These are phyloP conservation scores for Blastobotrys apis DNA, from an alignment of 1,139 yeast species.

Conservation along the genomic window DNA sequence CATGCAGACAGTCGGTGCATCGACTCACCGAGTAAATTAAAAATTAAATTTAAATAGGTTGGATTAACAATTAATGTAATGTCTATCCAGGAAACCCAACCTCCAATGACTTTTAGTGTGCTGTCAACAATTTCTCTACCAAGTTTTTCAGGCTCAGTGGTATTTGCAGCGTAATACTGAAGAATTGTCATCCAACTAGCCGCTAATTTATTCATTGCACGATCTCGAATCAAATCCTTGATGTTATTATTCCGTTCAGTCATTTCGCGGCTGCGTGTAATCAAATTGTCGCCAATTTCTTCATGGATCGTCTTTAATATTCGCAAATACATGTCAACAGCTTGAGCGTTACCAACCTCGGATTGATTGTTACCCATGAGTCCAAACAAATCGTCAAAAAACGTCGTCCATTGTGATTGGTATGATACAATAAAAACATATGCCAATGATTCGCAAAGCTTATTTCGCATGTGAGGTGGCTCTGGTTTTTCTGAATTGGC, in stretches of 20 bases:
- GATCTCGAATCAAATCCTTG: constrained; percentile 75
- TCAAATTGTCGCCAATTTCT: constrained; percentile 90
- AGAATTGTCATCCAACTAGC: constrained; percentile 66
- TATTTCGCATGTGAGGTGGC: constrained; percentile 68
- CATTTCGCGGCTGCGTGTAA: constrained; percentile 55
- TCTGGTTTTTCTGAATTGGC: constrained; percentile 33
- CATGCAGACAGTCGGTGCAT: constrained; percentile 59
- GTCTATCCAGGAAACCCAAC: constrained; percentile 94
- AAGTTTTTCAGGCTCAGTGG: constrained; percentile 16
- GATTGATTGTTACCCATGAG: constrained; percentile 24
- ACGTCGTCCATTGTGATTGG: constrained; percentile 56
- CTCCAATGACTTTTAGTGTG: constrained; percentile 68
- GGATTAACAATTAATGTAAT: constrained; percentile 70
- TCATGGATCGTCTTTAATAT: constrained; percentile 72
- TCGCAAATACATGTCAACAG: constrained; percentile 74
- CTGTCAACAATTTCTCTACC: constrained; percentile 51
- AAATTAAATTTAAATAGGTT: constrained; percentile 58
- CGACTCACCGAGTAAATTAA: constrained; percentile 53
- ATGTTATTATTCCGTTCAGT: constrained; percentile 64
- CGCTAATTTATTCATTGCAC: constrained; percentile 68
- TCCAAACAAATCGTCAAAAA: constrained; percentile 59
- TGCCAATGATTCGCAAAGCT: constrained; percentile 69
- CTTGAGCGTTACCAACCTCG: constrained; percentile 42
- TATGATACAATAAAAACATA: constrained; percentile 67
- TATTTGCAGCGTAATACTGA: constrained; percentile 29